phyloP scores from a whole-genome alignment of 2,329 filamentous ascomycete species.

The Botrytis hyacinthi region DNA sequence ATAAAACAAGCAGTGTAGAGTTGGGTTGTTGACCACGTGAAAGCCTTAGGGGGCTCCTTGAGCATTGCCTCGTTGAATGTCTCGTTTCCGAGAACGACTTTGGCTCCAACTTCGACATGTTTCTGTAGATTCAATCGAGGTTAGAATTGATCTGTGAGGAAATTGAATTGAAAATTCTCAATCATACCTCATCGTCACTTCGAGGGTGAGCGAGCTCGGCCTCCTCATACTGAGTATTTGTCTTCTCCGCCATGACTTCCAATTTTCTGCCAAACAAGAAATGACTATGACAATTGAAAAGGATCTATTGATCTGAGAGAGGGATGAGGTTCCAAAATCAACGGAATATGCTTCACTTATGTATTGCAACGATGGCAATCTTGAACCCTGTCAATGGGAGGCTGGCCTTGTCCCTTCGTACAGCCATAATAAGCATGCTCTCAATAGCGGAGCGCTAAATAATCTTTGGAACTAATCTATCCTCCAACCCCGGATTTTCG shows the following conservation, averaged over 20 bases:
- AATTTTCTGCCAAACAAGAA: neutral
- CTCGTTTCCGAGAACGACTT: conserved; percentile 51
- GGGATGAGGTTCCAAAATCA: neutral
- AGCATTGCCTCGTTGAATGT: conserved; percentile 55
- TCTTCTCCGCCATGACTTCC: conserved; percentile 13
- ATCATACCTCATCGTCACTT: conserved; percentile 23
- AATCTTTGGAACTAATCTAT: conserved; percentile 3
- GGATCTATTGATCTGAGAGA: neutral
- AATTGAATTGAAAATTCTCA: neutral
- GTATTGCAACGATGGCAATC: neutral
- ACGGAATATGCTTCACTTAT: conserved; percentile 13
- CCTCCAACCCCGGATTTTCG: conserved; percentile 19
- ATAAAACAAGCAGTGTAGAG: conserved; percentile 48
- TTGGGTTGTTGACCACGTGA: conserved; percentile 42
- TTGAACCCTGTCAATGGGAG: conserved; percentile 1
- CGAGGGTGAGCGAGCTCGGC: neutral
- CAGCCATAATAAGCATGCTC: conserved; percentile 1
- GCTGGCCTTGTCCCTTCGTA: conserved; percentile 4
- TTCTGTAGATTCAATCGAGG: conserved; percentile 26
- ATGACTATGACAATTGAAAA: neutral
- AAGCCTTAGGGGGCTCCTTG: conserved; percentile 50
- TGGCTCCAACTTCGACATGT: conserved; percentile 39
- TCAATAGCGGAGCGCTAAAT: neutral
- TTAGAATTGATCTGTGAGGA: conserved; percentile 8
- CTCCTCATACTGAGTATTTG: neutral